Evolutionary conservation across 192 early-diverging fungal genomes (phyloP).

Genomic region (Coemansia sp.): DNA sequence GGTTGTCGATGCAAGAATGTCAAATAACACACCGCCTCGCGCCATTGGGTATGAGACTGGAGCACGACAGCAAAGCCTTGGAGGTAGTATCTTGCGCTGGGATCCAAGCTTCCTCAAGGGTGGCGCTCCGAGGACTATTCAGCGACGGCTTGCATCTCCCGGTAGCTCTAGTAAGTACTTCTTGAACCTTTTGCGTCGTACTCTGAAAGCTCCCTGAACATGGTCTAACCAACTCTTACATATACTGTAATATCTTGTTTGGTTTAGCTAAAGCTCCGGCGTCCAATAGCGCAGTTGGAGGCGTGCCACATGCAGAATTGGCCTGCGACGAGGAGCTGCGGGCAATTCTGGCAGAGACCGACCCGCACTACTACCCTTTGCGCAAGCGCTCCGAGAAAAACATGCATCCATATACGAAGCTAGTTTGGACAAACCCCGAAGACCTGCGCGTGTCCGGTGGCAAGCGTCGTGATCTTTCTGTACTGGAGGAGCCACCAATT

Average conservation of each 20-base stretch:
- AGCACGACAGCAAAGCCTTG: background rate
- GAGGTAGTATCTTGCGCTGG: slow-evolving; percentile 4
- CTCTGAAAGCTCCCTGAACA: background rate
- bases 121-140: background rate
- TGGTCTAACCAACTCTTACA: background rate
- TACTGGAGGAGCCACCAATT: slow-evolving; percentile 6
- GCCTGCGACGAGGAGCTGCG: slow-evolving; percentile 1
- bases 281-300: background rate
- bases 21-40: background rate
- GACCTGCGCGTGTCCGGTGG: slow-evolving; percentile 13
- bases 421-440: slow-evolving; percentile 44
- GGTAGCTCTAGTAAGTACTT: background rate
- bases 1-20: background rate
- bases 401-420: slow-evolving; percentile 50
- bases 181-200: background rate
- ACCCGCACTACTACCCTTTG: slow-evolving; percentile 34
- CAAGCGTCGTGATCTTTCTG: slow-evolving; percentile 14
- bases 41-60: background rate
- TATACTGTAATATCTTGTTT: background rate
- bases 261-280: background rate
- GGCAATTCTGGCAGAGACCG: slow-evolving; percentile 10
- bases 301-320: background rate
- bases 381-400: slow-evolving; percentile 50
- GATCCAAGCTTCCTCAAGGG: slow-evolving; percentile 17
- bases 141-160: background rate